phyloP scores from a whole-genome alignment of 331 rosid species.

The Malus hybrid region DNA sequence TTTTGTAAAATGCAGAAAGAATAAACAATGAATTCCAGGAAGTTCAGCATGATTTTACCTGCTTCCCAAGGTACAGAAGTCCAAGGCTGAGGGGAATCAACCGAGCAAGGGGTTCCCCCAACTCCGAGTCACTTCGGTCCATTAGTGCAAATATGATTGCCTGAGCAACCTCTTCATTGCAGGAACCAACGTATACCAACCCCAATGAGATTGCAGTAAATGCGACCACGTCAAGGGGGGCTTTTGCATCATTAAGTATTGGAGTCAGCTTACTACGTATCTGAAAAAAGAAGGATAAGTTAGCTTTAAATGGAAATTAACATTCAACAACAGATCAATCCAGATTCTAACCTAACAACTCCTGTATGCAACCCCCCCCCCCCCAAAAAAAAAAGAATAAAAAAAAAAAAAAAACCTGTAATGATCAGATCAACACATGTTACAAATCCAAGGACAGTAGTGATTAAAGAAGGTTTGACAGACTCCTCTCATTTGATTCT shows the following conservation, averaged over 20 bases:
- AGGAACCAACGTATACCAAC: conserved; percentile 72
- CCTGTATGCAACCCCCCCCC: no score
- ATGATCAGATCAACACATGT: not conserved
- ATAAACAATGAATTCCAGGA: not conserved
- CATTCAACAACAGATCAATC: not conserved
- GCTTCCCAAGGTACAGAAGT: conserved; percentile 94
- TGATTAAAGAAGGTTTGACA: not conserved
- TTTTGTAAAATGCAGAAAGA: not conserved
- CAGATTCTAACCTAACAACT: not conserved
- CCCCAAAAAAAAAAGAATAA: no score
- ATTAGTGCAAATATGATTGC: conserved; percentile 89
- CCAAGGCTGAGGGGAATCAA: conserved; percentile 93
- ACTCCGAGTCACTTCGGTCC: conserved; percentile 87
- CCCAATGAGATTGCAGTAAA: conserved; percentile 96
- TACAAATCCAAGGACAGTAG: not conserved
- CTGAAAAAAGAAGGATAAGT: conserved; percentile 37
- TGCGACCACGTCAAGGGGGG: conserved; percentile 83
- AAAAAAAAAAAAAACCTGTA: no score
- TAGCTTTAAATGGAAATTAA: not conserved
- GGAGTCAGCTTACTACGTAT: conserved; percentile 60
- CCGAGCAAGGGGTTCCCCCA: conserved; percentile 90
- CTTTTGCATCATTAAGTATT: conserved; percentile 76
- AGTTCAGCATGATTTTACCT: conserved; percentile 36
- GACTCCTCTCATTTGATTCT: not conserved
- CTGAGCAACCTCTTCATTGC: conserved; percentile 95